These are phyloP conservation scores for Tetrapisispora iriomotensis DNA, from an alignment of 805 yeast genomes.

Conservation along the genomic window DNA sequence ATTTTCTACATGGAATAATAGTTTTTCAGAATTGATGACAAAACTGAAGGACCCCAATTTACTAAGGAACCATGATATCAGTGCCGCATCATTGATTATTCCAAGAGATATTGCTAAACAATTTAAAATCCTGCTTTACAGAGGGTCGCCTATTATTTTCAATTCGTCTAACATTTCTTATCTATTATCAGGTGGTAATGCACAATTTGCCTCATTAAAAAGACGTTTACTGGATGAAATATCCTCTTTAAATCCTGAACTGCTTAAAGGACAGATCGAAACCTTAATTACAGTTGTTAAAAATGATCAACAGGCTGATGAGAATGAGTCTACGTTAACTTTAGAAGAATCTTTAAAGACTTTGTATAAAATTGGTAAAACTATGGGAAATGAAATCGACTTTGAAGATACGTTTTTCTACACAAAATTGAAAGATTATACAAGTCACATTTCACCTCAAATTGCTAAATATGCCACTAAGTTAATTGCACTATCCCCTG, in stretches of 20 bases:
- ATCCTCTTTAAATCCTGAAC: conserved; percentile 51
- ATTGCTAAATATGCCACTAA: conserved; percentile 61
- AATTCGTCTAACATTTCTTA: conserved; percentile 56
- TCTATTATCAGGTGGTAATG: conserved; percentile 33
- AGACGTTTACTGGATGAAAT: conserved; percentile 50
- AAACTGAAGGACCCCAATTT: conserved; percentile 46
- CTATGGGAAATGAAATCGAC: conserved; percentile 40
- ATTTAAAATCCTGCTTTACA: conserved; percentile 48
- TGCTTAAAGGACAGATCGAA: conserved; percentile 49
- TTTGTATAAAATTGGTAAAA: conserved; percentile 46
- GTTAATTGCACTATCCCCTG: conserved; percentile 40
- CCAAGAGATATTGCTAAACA: conserved; percentile 42
- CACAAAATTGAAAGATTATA: conserved; percentile 37
- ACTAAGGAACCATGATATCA: conserved; percentile 30
- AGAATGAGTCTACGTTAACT: conserved; percentile 12
- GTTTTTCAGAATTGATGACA: conserved; percentile 52
- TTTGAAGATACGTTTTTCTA: conserved; percentile 34
- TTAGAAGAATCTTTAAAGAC: conserved; percentile 43
- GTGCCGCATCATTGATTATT: conserved; percentile 28
- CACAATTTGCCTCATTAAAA: conserved; percentile 26
- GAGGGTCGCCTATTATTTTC: conserved; percentile 51
- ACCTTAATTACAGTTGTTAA: conserved; percentile 36
- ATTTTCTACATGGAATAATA: conserved; percentile 47
- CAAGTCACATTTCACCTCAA: conserved; percentile 42
- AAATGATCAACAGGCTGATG: conserved; percentile 12